Evolutionary conservation across 192 early-diverging fungal genomes (phyloP), one percentile per base, ranked within the genome.

Genomic region (Diversispora eburnea): DNA sequence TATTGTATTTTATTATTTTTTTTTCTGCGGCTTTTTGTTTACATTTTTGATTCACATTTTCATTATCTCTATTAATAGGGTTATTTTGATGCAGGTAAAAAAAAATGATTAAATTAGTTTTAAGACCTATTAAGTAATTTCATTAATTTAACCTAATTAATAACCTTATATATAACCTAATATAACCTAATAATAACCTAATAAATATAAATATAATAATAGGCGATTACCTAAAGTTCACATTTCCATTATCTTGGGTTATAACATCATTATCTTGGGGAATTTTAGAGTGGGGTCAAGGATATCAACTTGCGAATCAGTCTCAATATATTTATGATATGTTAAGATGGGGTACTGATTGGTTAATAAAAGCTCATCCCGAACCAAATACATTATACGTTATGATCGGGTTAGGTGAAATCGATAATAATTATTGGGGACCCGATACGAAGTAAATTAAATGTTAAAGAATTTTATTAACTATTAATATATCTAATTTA

Each of bases 391-490:
- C 76, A 17, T 74, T 88, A 22, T 83, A 76, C 71, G 83, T 84
- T 42, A 83, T 85, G 72, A 78, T 87, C 13, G 85, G 86, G 8
- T 41, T 72, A 12, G 70, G 55, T 39, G 47, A 64, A 33, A 47
- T 87, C 39, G 86, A 87, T 61, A 84, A 87, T 64, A 83, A 83
- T 71, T 87, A 85, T 62, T 87, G 86, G 86, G 86, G 85, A 55
- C 79, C 85, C 20, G 84, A 84, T 64, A 77, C 79, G 8, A 8
- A 48, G 22, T 54, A 54, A 17, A 17, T 13, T 33, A 33, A 33
- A 33, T 33, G 25, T 54, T 54, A 54, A 17, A 51, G 8, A 51
- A 54, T 17, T 54, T 0, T 54, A 54, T 54, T 17, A 17, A 17
- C 12, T 1, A 54, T 54, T 54, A 54, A 10, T 17, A 4, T 17